These are phyloP conservation scores for Acrocalymma vagum DNA, from an alignment of 2,329 filamentous ascomycete species.

Conservation along the genomic window DNA sequence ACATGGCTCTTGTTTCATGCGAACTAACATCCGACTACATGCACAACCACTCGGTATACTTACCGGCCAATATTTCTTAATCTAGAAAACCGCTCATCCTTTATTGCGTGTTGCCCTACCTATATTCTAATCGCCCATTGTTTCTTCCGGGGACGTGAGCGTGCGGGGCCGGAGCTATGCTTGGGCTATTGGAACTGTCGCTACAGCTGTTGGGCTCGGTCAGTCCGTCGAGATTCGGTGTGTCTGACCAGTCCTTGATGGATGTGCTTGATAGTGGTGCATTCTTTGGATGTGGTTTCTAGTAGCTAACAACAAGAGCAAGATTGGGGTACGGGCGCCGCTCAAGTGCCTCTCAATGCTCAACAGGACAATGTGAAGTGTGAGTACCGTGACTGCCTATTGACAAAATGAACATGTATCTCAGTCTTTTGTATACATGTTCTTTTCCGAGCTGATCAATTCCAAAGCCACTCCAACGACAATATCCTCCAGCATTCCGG, in stretches of 20 bases:
- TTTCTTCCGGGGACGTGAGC: too few species aligned
- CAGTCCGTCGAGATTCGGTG: constrained; percentile 24
- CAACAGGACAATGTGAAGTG: constrained; percentile 25
- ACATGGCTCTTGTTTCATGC: too few species aligned
- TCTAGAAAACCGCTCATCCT: too few species aligned
- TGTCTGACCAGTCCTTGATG: too few species aligned
- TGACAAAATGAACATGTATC: background rate
- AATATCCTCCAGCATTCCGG: constrained; percentile 32
- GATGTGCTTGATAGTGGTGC: constrained; percentile 3
- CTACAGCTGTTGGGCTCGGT: constrained; percentile 32
- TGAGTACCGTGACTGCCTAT: constrained; percentile 20
- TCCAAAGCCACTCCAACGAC: constrained; percentile 27
- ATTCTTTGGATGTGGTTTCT: constrained; percentile 1
- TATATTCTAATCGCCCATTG: too few species aligned
- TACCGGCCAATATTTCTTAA: too few species aligned
- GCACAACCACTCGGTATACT: too few species aligned
- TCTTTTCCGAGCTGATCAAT: constrained; percentile 7
- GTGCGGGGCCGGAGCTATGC: constrained; percentile 30
- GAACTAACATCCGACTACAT: too few species aligned
- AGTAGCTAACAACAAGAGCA: background rate
- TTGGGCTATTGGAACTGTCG: constrained; percentile 32
- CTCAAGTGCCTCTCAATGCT: constrained; percentile 24
- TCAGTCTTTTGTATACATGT: background rate
- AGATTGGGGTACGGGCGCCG: constrained; percentile 1
- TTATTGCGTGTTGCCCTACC: too few species aligned